A percentile compares a stretch with the other conserved stretches of the same genome.
Evolutionary conservation across 192 early-diverging fungal genomes (phyloP).

Genomic region (Geranomyces michiganensis): DNA sequence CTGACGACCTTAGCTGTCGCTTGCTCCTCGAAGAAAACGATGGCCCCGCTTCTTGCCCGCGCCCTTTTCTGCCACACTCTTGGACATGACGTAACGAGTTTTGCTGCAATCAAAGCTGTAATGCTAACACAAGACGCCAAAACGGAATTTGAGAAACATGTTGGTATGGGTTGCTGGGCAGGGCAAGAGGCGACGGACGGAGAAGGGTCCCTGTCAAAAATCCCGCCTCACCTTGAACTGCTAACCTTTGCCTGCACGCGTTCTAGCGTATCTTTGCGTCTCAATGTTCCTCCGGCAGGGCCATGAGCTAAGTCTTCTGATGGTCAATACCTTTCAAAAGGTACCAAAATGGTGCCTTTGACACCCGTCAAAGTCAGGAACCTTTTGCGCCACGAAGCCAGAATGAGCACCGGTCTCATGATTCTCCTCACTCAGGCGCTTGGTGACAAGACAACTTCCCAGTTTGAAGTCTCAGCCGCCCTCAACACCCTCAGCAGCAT

Average conservation of each 20-base stretch:
- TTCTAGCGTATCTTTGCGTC: slow-evolving; percentile 11
- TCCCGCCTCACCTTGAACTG: too few species aligned
- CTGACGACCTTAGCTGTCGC: neutral
- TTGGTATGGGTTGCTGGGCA: slow-evolving; percentile 6
- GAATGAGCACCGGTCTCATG: too few species aligned
- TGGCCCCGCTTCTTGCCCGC: neutral
- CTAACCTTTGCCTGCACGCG: neutral
- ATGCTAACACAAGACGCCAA: slow-evolving; percentile 13
- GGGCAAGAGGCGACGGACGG: too few species aligned
- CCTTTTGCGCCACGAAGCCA: too few species aligned
- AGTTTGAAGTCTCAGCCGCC: neutral
- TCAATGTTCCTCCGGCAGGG: slow-evolving; percentile 2
- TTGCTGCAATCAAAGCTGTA: slow-evolving; percentile 10
- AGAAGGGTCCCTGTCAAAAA: too few species aligned
- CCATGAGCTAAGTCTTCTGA: neutral
- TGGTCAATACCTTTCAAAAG: slow-evolving; percentile 21
- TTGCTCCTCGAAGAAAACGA: neutral
- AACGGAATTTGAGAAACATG: slow-evolving; percentile 11
- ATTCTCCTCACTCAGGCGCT: neutral
- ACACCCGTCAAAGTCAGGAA: too few species aligned
- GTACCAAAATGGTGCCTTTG: neutral
- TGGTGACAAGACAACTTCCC: neutral
- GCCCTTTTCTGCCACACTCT: slow-evolving; percentile 9
- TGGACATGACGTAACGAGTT: neutral
- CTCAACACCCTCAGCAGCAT: slow-evolving; percentile 3